Conservation (phyloP, 2,329 filamentous ascomycete genomes). For the Botryotinia globosa region DNA sequence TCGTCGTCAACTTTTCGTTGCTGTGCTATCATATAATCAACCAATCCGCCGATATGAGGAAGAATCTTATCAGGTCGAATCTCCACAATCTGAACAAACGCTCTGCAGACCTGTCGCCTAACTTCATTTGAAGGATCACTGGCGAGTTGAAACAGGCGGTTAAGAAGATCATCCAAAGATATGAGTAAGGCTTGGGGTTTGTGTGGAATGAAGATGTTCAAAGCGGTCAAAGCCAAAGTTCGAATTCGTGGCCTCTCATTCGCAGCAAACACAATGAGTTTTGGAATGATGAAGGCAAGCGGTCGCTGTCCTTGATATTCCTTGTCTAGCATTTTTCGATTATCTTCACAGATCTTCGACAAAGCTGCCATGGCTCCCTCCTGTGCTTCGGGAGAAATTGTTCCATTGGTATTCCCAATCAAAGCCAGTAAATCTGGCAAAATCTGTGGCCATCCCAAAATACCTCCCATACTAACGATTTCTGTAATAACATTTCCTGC, state of each 20-base stretch:
- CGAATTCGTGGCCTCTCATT: slow-evolving; percentile 75
- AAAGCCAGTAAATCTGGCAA: slow-evolving; percentile 78
- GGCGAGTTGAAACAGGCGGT: slow-evolving; percentile 78
- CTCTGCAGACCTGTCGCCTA: slow-evolving; percentile 85
- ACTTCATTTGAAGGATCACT: slow-evolving; percentile 77
- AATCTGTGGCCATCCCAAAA: slow-evolving; percentile 88
- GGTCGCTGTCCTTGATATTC: slow-evolving; percentile 88
- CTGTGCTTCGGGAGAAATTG: slow-evolving; percentile 68
- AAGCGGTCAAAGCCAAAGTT: slow-evolving; percentile 72
- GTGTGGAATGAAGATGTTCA: slow-evolving; percentile 88
- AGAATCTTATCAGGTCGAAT: slow-evolving; percentile 85
- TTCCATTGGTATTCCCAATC: slow-evolving; percentile 69
- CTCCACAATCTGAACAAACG: slow-evolving; percentile 90
- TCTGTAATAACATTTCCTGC: slow-evolving; percentile 94
- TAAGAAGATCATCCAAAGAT: slow-evolving; percentile 76
- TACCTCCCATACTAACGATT: slow-evolving; percentile 76
- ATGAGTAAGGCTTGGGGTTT: slow-evolving; percentile 79
- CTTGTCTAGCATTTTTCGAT: slow-evolving; percentile 78
- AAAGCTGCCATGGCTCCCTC: slow-evolving; percentile 93
- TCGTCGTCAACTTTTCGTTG: slow-evolving; percentile 79
- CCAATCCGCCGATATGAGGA: slow-evolving; percentile 81
- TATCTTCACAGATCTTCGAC: slow-evolving; percentile 96
- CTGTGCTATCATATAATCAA: slow-evolving; percentile 89
- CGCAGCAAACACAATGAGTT: slow-evolving; percentile 82
- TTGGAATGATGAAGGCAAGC: slow-evolving; percentile 83